Evolutionary conservation across 305 asterid genomes (phyloP).

Genomic region (Fraxinus ornus): DNA sequence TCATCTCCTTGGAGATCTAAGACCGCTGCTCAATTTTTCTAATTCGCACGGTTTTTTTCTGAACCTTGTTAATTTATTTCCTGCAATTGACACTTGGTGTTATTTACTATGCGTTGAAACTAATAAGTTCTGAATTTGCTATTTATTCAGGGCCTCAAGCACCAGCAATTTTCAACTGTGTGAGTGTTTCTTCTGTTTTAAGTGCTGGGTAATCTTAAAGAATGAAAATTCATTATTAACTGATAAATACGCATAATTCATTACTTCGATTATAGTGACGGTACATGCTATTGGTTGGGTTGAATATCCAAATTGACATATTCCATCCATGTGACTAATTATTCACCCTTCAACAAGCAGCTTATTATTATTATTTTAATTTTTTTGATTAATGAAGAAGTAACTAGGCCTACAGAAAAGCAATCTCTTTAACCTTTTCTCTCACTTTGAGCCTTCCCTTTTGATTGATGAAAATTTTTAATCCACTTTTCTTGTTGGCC

Average conservation of each 20-base stretch:
- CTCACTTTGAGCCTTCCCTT: not conserved
- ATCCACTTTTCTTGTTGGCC: not conserved
- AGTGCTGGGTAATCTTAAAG: not conserved
- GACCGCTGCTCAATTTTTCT: not conserved
- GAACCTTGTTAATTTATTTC: not conserved
- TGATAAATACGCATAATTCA: not conserved
- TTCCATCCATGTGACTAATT: not conserved
- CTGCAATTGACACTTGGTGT: not conserved
- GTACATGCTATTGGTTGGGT: not conserved
- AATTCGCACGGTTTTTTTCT: not conserved
- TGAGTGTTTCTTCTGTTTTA: slow-evolving; percentile 39
- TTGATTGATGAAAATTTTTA: not conserved
- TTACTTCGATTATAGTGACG: not conserved
- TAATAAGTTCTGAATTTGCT: slow-evolving; percentile 10
- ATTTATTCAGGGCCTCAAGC: slow-evolving; percentile 84
- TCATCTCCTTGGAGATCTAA: not conserved
- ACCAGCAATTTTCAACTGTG: slow-evolving; percentile 77
- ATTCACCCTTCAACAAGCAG: not conserved
- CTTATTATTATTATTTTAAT: no score
- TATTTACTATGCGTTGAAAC: not conserved
- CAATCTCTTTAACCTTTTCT: not conserved
- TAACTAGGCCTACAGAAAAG: not conserved
- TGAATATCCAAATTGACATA: not conserved
- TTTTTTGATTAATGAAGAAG: not conserved
- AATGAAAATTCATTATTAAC: not conserved